Percentiles rank a stretch among this genome's conserved stretches.
phyloP scores from a whole-genome alignment of 2,329 filamentous ascomycete genomes.

The Stachybotrys echinatus region DNA sequence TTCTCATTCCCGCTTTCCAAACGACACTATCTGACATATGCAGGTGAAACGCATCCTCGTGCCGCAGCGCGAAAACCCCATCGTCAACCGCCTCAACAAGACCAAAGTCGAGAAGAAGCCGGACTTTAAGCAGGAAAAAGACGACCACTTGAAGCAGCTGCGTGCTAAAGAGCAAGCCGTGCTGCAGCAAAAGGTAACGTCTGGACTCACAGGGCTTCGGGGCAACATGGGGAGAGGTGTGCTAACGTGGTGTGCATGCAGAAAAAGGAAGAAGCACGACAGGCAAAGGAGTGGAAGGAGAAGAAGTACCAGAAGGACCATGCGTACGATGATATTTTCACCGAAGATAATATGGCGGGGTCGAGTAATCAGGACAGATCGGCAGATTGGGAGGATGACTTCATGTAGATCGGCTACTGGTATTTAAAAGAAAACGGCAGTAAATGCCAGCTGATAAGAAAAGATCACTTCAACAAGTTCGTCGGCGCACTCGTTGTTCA shows the following conservation, averaged over 20 bases:
- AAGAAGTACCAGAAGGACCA: constrained; percentile 96
- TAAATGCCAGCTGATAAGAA: too few relatives aligned
- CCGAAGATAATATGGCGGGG: constrained; percentile 70
- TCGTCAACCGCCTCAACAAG: constrained; percentile 98
- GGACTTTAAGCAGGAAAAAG: constrained; percentile 76
- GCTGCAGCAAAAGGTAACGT: constrained; percentile 54
- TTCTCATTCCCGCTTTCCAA: background rate
- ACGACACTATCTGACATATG: background rate
- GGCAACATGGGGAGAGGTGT: too few relatives aligned
- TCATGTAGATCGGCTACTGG: constrained; percentile 59
- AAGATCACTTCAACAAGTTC: too few relatives aligned
- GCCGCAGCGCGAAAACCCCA: constrained; percentile 73
- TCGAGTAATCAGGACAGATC: constrained; percentile 82
- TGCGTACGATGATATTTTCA: constrained; percentile 89
- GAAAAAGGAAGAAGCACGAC: constrained; percentile 70
- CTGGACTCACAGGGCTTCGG: background rate
- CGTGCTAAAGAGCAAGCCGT: constrained; percentile 65
- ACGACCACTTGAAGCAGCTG: constrained; percentile 67
- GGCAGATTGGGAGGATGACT: constrained; percentile 80
- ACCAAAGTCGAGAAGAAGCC: constrained; percentile 86
- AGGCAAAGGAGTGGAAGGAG: constrained; percentile 77
- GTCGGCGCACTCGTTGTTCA: too few relatives aligned
- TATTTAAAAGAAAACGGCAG: background rate
- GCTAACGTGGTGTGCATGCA: too few relatives aligned
- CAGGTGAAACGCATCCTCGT: constrained; percentile 80